Percentiles rank a stretch among this genome's conserved stretches.
These are phyloP conservation scores for Mallotus japonicus DNA, from an alignment of 441 rosid genomes.

Conservation along the genomic window DNA sequence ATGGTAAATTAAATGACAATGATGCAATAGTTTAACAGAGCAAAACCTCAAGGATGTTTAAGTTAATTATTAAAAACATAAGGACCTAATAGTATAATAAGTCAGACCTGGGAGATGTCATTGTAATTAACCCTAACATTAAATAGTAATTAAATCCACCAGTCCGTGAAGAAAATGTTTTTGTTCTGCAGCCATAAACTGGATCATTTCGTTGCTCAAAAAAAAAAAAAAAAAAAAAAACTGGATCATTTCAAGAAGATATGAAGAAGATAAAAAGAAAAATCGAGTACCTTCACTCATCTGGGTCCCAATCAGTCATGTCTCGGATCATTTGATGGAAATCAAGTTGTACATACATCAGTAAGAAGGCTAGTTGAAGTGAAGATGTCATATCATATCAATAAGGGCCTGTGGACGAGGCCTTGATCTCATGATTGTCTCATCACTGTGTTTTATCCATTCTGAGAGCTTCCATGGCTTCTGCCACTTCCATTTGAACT, in stretches of 20 bases:
- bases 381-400: conserved; percentile 33
- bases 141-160: not conserved
- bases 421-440: conserved; percentile 63
- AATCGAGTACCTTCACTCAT: conserved; percentile 32
- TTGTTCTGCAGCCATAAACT: not conserved
- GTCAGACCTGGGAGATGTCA: too few species aligned
- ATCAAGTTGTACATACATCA: conserved; percentile 27
- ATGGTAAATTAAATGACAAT: too few species aligned
- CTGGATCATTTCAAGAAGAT: not conserved
- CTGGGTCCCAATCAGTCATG: conserved; percentile 18
- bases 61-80: too few species aligned
- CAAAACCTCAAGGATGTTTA: too few species aligned
- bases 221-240: too few species aligned
- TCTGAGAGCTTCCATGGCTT: conserved; percentile 99
- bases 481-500: conserved; percentile 99
- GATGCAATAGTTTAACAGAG: too few species aligned
- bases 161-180: not conserved
- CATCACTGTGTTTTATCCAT: conserved; percentile 84
- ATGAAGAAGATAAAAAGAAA: not conserved
- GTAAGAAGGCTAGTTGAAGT: conserved; percentile 20
- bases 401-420: conserved; percentile 51
- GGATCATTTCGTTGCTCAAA: not conserved
- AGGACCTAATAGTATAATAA: too few species aligned
- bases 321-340: conserved; percentile 20
- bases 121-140: too few species aligned